Base-by-base conservation (phyloP, 345 rosid species). In the Chamaenerion angustifolium region DNA sequence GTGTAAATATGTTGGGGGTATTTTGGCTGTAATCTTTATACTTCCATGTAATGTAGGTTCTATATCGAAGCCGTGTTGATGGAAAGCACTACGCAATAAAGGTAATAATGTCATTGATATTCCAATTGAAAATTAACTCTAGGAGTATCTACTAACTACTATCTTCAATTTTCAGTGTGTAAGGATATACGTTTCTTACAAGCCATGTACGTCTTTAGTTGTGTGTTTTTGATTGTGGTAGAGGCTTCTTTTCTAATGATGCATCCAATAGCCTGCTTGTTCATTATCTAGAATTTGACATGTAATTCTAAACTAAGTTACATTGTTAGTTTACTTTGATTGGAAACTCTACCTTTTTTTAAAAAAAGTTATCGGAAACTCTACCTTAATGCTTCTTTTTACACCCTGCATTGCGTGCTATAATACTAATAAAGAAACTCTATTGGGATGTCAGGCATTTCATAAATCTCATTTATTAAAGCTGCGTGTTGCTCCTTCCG, bases 401-500 rank as follows among this genome's bases (percentile, higher is more conserved):
- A 31, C 37, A 31, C 37, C 8, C 37, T 7, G 37, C 8, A 31
- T 31, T 31, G 37, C 37, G 5, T 31, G 5, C 37, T 31, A 7
- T 5, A 3, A 5, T 31, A 31, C 37, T 31, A 31, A 31, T 31
- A 5, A 31, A 5, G 37, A 31, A 31, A 16, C 56, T 60, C 1
- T 54, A 12, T 52, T 58, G 59, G 48, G 54, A 41, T 58, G 71
- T 27, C 67, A 92, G 98, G 90, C 96, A 43, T 92, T 92, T 66
- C 96, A 84, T 58, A 87, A 87, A 77, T 92, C 98, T 27, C 93
- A 92, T 66, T 69, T 92, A 40, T 61, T 69, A 55, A 87, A 82
- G 78, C 70, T 75, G 71, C 80, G 90, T 16, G 98, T 92, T 65
- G 88, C 82, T 57, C 98, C 98, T 62, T 92, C 94, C 46, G 98